Evolutionary conservation across 1,139 yeast species (phyloP).

Genomic region (Debaryomyces sp.): DNA sequence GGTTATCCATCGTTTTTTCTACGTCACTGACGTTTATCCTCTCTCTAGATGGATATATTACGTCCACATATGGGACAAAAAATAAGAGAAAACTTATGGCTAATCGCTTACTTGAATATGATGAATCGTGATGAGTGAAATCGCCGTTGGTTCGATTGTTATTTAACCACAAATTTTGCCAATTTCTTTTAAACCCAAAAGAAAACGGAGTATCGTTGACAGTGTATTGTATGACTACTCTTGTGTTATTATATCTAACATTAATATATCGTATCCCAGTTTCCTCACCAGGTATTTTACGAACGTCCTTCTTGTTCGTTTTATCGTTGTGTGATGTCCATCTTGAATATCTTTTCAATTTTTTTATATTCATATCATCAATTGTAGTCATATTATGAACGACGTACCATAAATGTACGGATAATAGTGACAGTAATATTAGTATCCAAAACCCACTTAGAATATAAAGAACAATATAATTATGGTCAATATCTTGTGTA

Average conservation of each 20-base stretch:
- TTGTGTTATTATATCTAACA: slow-evolving; percentile 21
- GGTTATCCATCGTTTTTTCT: slow-evolving; percentile 8
- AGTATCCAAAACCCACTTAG: slow-evolving; percentile 44
- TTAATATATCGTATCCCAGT: slow-evolving; percentile 37
- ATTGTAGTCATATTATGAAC: slow-evolving; percentile 48
- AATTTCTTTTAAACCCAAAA: slow-evolving; percentile 34
- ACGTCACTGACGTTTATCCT: slow-evolving; percentile 9
- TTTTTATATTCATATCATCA: slow-evolving; percentile 34
- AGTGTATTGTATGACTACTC: slow-evolving; percentile 35
- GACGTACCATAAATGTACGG: slow-evolving; percentile 42
- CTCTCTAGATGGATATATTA: slow-evolving; percentile 16
- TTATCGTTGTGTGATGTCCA: slow-evolving; percentile 20
- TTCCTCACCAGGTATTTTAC: slow-evolving; percentile 29
- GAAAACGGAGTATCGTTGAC: slow-evolving; percentile 28
- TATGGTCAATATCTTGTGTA: slow-evolving; percentile 40
- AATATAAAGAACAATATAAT: slow-evolving; percentile 46
- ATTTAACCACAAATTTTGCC: slow-evolving; percentile 37
- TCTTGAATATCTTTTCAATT: slow-evolving; percentile 24
- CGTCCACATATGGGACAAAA: slow-evolving; percentile 35
- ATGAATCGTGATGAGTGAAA: slow-evolving; percentile 5
- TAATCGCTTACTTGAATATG: slow-evolving; percentile 17
- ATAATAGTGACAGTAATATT: slow-evolving; percentile 40
- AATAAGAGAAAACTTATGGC: slow-evolving; percentile 23
- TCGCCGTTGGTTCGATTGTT: slow-evolving; percentile 28
- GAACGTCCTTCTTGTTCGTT: slow-evolving; percentile 12